phyloP scores from a whole-genome alignment of 1,284 basidiomycete genomes.

The Boletus sp. region DNA sequence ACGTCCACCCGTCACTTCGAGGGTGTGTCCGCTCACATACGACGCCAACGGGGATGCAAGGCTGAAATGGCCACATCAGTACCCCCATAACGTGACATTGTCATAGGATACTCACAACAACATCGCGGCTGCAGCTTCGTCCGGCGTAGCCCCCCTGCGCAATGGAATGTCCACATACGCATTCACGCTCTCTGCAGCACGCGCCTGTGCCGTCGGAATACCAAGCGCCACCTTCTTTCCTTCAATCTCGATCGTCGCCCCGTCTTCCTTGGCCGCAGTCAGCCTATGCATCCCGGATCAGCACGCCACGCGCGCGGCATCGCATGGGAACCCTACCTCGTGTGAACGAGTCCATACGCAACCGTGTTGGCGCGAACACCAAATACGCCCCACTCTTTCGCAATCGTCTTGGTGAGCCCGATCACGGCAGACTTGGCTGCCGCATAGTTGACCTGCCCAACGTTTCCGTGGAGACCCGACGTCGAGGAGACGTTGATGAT shows the following conservation, averaged over 20 bases:
- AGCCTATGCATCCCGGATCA: constrained; percentile 44
- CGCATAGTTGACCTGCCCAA: constrained; percentile 86
- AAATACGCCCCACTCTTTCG: constrained; percentile 87
- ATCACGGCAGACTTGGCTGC: constrained; percentile 77
- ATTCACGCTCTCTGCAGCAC: constrained; percentile 36
- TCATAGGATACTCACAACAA: constrained; percentile 60
- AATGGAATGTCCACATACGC: constrained; percentile 68
- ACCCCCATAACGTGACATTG: neutral
- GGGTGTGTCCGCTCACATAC: constrained; percentile 81
- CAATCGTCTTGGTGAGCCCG: constrained; percentile 83
- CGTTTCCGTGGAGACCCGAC: constrained; percentile 80
- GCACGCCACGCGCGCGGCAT: neutral
- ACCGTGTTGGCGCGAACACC: constrained; percentile 83
- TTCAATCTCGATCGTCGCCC: constrained; percentile 76
- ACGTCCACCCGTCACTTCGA: constrained; percentile 79
- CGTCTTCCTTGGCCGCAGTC: constrained; percentile 76
- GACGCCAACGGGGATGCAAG: constrained; percentile 77
- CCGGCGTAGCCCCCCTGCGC: constrained; percentile 70
- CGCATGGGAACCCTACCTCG: constrained; percentile 51
- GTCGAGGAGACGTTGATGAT: constrained; percentile 81
- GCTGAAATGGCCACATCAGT: constrained; percentile 42
- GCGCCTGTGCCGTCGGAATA: constrained; percentile 59
- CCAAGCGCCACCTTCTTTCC: constrained; percentile 86
- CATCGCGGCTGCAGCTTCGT: constrained; percentile 76
- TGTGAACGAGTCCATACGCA: constrained; percentile 78